Conservation (phyloP, 2,329 filamentous ascomycete genomes). For the Chaetomium globosum region DNA sequence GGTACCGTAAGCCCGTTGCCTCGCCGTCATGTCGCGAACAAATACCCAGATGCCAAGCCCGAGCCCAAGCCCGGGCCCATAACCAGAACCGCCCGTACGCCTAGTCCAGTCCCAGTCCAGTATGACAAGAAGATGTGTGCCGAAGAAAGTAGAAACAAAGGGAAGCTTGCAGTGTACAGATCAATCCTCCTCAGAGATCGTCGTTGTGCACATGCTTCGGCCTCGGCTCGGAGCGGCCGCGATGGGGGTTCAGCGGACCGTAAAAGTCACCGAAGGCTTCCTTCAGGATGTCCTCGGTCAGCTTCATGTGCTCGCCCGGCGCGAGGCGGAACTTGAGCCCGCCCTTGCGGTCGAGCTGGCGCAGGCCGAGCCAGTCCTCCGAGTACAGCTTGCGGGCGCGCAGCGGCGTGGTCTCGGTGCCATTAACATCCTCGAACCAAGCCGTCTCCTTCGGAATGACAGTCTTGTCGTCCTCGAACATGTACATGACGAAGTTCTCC, state of each 20-base stretch:
- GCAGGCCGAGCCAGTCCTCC: slow-evolving; percentile 92
- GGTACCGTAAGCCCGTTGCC: slow-evolving; percentile 6
- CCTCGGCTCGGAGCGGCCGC: slow-evolving; percentile 25
- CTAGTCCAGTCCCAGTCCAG: background rate
- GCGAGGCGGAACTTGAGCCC: slow-evolving; percentile 74
- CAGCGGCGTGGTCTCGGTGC: slow-evolving; percentile 67
- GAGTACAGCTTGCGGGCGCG: slow-evolving; percentile 73
- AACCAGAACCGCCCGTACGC: slow-evolving; percentile 9
- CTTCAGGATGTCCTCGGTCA: slow-evolving; percentile 67
- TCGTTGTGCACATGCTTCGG: slow-evolving; percentile 24
- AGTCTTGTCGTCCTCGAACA: slow-evolving; percentile 84
- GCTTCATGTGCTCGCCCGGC: slow-evolving; percentile 80
- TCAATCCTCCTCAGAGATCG: slow-evolving; percentile 29
- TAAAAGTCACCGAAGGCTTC: slow-evolving; percentile 69
- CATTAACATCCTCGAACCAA: slow-evolving; percentile 88
- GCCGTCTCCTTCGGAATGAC: slow-evolving; percentile 87
- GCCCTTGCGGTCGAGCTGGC: slow-evolving; percentile 74
- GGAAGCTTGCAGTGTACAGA: background rate
- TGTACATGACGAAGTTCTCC: slow-evolving; percentile 81
- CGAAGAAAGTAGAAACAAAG: background rate
- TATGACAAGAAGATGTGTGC: slow-evolving; percentile 8
- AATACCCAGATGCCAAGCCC: slow-evolving; percentile 5
- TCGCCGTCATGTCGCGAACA: slow-evolving; percentile 6
- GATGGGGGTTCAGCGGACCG: slow-evolving; percentile 52
- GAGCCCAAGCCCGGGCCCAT: background rate